A percentile compares a stretch with the other conserved stretches of the same genome.
These are phyloP conservation scores for Collybia sordida DNA, from an alignment of 768 basidiomycete genomes.

Conservation along the genomic window DNA sequence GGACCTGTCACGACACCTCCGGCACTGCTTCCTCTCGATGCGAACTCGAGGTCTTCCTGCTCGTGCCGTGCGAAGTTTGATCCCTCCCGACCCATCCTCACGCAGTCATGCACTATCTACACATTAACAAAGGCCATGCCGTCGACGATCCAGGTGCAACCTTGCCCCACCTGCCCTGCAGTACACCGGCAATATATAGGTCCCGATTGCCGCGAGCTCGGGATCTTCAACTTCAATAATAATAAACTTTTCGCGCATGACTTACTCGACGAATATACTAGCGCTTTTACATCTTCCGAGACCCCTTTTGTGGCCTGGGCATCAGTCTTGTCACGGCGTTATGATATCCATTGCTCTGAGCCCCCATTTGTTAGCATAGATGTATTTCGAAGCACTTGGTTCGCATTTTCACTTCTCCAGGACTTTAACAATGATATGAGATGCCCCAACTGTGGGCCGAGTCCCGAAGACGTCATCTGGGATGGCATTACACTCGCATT, in stretches of 20 bases:
- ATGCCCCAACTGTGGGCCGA: constrained; percentile 15
- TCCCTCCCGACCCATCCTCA: not conserved
- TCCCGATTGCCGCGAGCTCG: constrained; percentile 19
- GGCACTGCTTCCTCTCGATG: not conserved
- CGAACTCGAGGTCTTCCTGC: not conserved
- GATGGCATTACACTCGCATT: constrained; percentile 18
- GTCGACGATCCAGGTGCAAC: constrained; percentile 15
- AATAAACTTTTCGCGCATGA: constrained; percentile 19
- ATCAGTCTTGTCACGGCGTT: constrained; percentile 11
- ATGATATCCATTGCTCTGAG: constrained; percentile 6
- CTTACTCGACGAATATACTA: constrained; percentile 25
- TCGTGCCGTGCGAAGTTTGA: not conserved
- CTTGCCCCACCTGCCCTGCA: constrained; percentile 10
- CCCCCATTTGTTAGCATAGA: constrained; percentile 11
- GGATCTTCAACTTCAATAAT: constrained; percentile 29
- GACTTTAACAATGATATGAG: constrained; percentile 13
- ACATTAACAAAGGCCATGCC: constrained; percentile 1
- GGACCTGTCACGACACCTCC: not conserved
- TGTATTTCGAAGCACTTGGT: constrained; percentile 12
- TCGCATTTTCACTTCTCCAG: constrained; percentile 9
- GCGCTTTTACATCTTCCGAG: constrained; percentile 22
- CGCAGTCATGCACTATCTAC: constrained; percentile 7
- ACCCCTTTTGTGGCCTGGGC: constrained; percentile 23
- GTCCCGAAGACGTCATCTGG: constrained; percentile 14
- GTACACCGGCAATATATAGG: constrained; percentile 16